Evolutionary conservation across 2,329 filamentous ascomycete species (phyloP), one percentile per base, ranked within the genome.

Genomic region (Fusarium tuaranense): DNA sequence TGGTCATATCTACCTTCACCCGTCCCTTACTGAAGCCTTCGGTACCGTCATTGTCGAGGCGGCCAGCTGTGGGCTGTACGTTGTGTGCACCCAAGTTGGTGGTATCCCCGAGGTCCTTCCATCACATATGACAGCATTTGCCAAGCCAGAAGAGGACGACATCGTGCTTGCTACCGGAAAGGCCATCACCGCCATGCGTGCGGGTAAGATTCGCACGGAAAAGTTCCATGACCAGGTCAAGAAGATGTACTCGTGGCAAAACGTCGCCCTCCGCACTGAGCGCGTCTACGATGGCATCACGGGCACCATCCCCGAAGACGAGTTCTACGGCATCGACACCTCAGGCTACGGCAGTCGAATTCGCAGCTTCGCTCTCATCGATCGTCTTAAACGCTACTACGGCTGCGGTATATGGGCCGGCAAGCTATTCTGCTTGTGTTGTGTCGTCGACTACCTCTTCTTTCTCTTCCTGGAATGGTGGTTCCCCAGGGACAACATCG

Each of bases 401-500:
- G 97, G 97, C 10, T 99, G 97, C 80, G 97, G 97, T 38, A 96
- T 98, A 60, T 99, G 97, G 97, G 97, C 97, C 0, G 97, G 97
- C 39, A 99, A 99, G 84, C 87, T 99, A 10, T 99, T 99, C 80
- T 98, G 97, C 79, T 87, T 99, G 2, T 98, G 96, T 74, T 95
- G 95, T 13, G 92, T 98, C 67, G 92, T 99, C 62, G 97, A 99
- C 83, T 99, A 98, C 79, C 84, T 99, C 59, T 89, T 99, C 63
- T 98, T 95, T 78, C 87, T 98, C 58, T 91, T 97, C 59, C 87
- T 98, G 63, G 97, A 99, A 82, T 91, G 97, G 83, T 93, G 91
- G 86, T 95, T 94, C 72, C 97, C 97, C 0, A 88, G 95, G 68
- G 92, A 93, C 41, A 90, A 91, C 48, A 98, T 99, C 73, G 97